These are phyloP conservation scores for Entomortierella parvispora DNA, from an alignment of 192 early-diverging fungal species.

Conservation along the genomic window DNA sequence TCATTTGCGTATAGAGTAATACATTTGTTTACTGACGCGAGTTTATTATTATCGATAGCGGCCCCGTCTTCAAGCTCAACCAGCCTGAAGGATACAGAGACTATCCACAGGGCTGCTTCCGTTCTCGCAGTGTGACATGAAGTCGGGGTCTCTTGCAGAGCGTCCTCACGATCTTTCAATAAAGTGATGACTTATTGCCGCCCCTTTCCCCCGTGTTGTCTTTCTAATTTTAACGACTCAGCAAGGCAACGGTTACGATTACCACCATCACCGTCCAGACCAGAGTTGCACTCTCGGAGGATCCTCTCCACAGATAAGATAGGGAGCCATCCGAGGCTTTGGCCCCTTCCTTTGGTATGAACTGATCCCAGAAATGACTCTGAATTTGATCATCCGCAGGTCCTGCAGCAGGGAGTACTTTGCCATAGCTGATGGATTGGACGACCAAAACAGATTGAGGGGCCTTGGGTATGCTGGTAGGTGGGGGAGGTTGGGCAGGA, in stretches of 20 bases:
- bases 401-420: conserved; percentile 37
- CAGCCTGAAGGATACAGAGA: no score
- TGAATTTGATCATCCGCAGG: conserved; percentile 23
- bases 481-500: neutral
- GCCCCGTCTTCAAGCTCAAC: no score
- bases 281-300: no score
- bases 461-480: conserved; percentile 23
- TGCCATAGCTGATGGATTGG: conserved; percentile 27
- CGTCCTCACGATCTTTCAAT: neutral
- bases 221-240: neutral
- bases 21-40: no score
- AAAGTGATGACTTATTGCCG: neutral
- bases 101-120: no score
- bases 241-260: no score
- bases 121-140: no score
- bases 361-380: conserved; percentile 44
- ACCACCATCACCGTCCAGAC: no score
- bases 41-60: no score
- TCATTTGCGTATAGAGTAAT: no score
- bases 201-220: neutral
- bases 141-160: no score
- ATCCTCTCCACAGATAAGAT: no score
- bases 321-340: neutral
- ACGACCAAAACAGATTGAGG: conserved; percentile 32
- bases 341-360: neutral